These are phyloP conservation scores for Trichomonascus vanleenenianus DNA, from an alignment of 805 yeast species.

Conservation along the genomic window DNA sequence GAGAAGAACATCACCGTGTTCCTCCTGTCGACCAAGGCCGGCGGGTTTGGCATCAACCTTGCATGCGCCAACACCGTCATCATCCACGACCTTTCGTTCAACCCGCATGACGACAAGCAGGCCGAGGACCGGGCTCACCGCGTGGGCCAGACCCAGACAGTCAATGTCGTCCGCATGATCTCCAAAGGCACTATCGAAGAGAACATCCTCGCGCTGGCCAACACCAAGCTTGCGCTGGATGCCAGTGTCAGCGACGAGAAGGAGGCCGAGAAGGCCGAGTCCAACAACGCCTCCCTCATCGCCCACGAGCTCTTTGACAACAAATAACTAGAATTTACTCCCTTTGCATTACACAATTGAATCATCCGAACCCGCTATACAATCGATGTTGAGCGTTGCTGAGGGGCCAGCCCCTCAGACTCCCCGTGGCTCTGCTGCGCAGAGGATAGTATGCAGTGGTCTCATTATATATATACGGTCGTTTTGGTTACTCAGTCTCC, in stretches of 20 bases:
- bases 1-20: slow-evolving; percentile 79
- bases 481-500: neutral
- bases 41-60: slow-evolving; percentile 96
- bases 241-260: slow-evolving; percentile 33
- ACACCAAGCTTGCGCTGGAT: slow-evolving; percentile 85
- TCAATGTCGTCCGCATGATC: slow-evolving; percentile 67
- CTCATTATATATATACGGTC: neutral
- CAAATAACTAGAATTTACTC: no score
- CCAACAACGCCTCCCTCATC: slow-evolving; percentile 29
- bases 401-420: no score
- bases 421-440: no score
- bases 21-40: slow-evolving; percentile 88
- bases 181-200: slow-evolving; percentile 78
- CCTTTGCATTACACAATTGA: no score
- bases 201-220: slow-evolving; percentile 76
- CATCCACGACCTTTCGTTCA: slow-evolving; percentile 88
- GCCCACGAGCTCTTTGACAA: slow-evolving; percentile 30
- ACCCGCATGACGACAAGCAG: slow-evolving; percentile 97
- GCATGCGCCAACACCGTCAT: slow-evolving; percentile 92
- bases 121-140: slow-evolving; percentile 99
- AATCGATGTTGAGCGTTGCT: no score
- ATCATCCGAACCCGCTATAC: no score
- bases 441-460: neutral
- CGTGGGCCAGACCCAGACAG: slow-evolving; percentile 88
- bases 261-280: slow-evolving; percentile 28